Base-by-base conservation (phyloP, 805 yeast genomes). In the Saccharomycopsis microspora region DNA sequence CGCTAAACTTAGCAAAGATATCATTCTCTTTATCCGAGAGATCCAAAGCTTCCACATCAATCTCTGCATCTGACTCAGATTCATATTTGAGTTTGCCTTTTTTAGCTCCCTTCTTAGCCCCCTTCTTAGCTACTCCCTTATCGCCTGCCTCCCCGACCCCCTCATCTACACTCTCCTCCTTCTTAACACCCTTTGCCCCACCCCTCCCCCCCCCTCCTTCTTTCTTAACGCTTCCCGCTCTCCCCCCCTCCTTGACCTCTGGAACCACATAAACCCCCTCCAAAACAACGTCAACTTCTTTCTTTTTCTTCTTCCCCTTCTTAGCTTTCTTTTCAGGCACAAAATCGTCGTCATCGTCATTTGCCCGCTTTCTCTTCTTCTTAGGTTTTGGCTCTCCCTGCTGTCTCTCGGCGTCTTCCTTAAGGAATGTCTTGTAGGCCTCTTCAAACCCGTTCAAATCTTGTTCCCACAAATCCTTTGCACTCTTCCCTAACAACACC, bases 381-480 rank as follows among this genome's bases (percentile, higher is more conserved):
- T 38, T 38, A 4, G 45, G 30, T 32, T 41, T 37, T 7, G 29
- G 42, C 4, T 48, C 54, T 31, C 37, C 42, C 29, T 45, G 27
- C n/a, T 37, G 75, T 49, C 72, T 74, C 49, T 72, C 74, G 47
- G 71, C 74, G 61, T 89, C 96, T 7, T 71, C 75, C 32, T 68
- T 70, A 58, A 86, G 64, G 62, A 85, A 88, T 48, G 72, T 66
- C 1, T 79, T 72, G 81, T 90, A 93, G 7, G 72, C 73, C 5
- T 56, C 68, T 50, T 76, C 58, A 62, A 93, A 90, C 0, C 66
- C 80, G 48, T 87, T 95, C 55, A 93, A 70, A 61, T 93, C 98
- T 41, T 64, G 71, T 50, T 68, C 74, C 98, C 98, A 93, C 48
- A 93, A 67, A 61, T 89, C 97, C 61, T 85, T 86, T 10, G 96